These are phyloP conservation scores for Eruca vesicaria DNA, from an alignment of 441 rosid species.

Conservation along the genomic window DNA sequence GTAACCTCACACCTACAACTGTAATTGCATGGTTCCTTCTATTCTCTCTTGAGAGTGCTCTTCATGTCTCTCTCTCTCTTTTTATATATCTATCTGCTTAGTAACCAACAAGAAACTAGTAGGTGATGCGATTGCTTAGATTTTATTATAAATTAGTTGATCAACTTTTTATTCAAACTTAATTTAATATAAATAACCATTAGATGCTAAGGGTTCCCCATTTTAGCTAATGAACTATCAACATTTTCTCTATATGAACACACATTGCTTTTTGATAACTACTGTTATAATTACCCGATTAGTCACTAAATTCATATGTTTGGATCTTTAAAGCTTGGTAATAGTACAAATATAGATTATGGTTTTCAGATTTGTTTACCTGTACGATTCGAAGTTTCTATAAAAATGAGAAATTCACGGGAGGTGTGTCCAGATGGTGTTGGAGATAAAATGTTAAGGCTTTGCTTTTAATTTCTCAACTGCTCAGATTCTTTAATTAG, in stretches of 20 bases:
- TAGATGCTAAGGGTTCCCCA: neutral
- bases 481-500: conserved; percentile 33
- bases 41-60: conserved; percentile 22
- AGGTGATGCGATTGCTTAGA: conserved; percentile 25
- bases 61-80: conserved; percentile 32
- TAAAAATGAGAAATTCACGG: conserved; percentile 23
- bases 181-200: neutral
- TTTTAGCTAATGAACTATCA: conserved; percentile 27
- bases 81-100: conserved; percentile 26
- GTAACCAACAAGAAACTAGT: conserved; percentile 25
- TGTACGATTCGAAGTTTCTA: conserved; percentile 33
- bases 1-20: conserved; percentile 13
- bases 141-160: conserved; percentile 11
- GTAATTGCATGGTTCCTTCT: conserved; percentile 15
- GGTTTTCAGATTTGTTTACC: conserved; percentile 24
- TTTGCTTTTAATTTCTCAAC: conserved; percentile 28
- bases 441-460: conserved; percentile 28
- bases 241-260: conserved; percentile 24
- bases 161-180: neutral
- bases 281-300: conserved; percentile 33
- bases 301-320: conserved; percentile 10
- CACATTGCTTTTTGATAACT: conserved; percentile 28
- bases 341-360: conserved; percentile 11
- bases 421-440: conserved; percentile 27
- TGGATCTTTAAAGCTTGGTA: conserved; percentile 19